These are phyloP conservation scores for Musa itinerans DNA, from an alignment of 176 grass and related monocot species.

Conservation along the genomic window DNA sequence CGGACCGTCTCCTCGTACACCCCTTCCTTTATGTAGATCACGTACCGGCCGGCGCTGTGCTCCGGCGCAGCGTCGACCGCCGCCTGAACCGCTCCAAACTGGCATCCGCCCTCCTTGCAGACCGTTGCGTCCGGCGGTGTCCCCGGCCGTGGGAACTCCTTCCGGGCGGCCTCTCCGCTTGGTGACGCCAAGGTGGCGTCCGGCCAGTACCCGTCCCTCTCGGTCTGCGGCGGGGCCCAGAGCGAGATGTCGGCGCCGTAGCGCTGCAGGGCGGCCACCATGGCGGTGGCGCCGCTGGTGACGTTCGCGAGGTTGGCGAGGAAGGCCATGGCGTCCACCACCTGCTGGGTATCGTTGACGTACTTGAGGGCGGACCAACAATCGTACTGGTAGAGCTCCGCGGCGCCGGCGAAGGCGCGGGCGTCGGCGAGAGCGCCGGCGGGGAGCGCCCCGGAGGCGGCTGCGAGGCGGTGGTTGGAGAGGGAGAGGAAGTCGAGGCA, in stretches of 20 bases:
- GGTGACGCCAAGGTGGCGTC: neutral
- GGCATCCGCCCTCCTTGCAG: neutral
- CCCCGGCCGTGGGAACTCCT: conserved; percentile 27
- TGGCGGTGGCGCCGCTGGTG: conserved; percentile 63
- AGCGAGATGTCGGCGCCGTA: conserved; percentile 52
- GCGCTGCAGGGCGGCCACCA: conserved; percentile 59
- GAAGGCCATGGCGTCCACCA: conserved; percentile 83
- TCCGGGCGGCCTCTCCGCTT: conserved; percentile 6
- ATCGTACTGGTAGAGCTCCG: conserved; percentile 81
- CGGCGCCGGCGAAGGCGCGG: conserved; percentile 49
- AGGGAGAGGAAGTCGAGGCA: conserved; percentile 71
- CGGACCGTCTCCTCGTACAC: conserved; percentile 74
- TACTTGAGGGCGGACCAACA: conserved; percentile 96
- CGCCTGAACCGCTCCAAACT: conserved; percentile 8
- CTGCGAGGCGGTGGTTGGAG: conserved; percentile 47
- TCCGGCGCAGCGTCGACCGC: conserved; percentile 49
- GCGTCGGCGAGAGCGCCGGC: conserved; percentile 17
- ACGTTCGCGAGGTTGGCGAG: conserved; percentile 39
- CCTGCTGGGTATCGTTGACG: conserved; percentile 50
- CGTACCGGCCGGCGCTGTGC: conserved; percentile 28
- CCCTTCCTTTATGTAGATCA: conserved; percentile 70
- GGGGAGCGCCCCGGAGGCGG: conserved; percentile 1
- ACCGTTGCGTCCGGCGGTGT: conserved; percentile 11
- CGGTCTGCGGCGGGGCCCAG: conserved; percentile 72
- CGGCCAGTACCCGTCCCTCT: conserved; percentile 89